These are phyloP conservation scores for Phytophthora vignae DNA, from an alignment of 352 stramenopile species.

Conservation along the genomic window DNA sequence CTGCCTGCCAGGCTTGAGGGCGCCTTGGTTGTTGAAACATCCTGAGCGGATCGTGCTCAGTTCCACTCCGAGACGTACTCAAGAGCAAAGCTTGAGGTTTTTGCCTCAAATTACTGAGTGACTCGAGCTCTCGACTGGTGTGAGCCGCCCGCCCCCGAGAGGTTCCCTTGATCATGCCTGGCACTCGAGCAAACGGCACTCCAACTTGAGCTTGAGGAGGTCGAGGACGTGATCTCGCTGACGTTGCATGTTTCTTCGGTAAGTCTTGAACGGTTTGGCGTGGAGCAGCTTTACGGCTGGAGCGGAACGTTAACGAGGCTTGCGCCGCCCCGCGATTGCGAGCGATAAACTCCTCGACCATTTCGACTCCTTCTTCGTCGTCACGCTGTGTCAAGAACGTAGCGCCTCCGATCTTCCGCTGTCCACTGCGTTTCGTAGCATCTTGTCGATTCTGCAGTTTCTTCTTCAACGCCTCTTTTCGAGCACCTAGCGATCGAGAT, in stretches of 20 bases:
- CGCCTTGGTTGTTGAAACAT: constrained; percentile 20
- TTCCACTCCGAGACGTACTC: neutral
- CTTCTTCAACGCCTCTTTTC: constrained; percentile 54
- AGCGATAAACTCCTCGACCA: constrained; percentile 29
- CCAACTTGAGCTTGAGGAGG: constrained; percentile 6
- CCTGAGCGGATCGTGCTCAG: neutral
- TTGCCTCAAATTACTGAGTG: constrained; percentile 2
- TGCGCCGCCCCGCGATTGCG: constrained; percentile 19
- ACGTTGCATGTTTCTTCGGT: constrained; percentile 5
- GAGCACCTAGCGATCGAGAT: constrained; percentile 27
- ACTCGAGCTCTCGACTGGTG: constrained; percentile 9
- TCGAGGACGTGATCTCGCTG: constrained; percentile 14
- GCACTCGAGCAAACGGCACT: constrained; percentile 4
- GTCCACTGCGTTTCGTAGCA: neutral
- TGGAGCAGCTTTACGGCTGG: constrained; percentile 2
- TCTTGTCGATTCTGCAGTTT: constrained; percentile 36
- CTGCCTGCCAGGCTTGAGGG: constrained; percentile 18
- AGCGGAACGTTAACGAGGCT: constrained; percentile 27
- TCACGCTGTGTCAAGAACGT: constrained; percentile 59
- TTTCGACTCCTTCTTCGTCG: constrained; percentile 43
- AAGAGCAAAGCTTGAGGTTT: neutral
- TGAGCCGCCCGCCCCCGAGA: neutral
- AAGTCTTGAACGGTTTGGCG: constrained; percentile 5
- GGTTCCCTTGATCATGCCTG: neutral
- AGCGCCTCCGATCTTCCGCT: constrained; percentile 28